Conservation (phyloP, 108 stramenopile genomes). For the Conticribra guillardii region DNA sequence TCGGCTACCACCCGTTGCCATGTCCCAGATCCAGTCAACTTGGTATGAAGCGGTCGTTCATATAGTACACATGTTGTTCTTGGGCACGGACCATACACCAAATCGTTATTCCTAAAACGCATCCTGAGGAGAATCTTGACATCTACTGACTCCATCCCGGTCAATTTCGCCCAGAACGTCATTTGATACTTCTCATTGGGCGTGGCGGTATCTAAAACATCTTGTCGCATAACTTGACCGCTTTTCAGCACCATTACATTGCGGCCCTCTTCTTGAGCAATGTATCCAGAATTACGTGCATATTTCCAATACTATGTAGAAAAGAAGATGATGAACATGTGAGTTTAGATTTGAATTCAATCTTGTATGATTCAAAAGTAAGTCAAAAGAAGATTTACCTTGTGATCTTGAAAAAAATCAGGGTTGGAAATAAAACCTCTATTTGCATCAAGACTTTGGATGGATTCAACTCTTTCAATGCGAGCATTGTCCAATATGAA, state of each 20-base stretch:
- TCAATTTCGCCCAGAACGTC: slow-evolving; percentile 20
- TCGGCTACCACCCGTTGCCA: slow-evolving; percentile 37
- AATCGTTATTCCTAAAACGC: slow-evolving; percentile 31
- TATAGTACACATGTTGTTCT: slow-evolving; percentile 23
- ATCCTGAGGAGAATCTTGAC: slow-evolving; percentile 25
- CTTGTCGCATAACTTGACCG: slow-evolving; percentile 21
- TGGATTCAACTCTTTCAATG: slow-evolving; percentile 14
- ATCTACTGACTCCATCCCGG: background rate
- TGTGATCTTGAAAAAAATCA: slow-evolving; percentile 17
- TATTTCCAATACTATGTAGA: slow-evolving; percentile 3
- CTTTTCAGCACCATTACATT: slow-evolving; percentile 24
- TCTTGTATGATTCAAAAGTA: background rate
- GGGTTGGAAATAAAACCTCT: slow-evolving; percentile 39
- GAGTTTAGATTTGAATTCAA: background rate
- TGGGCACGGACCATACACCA: slow-evolving; percentile 22
- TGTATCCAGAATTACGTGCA: too few species aligned
- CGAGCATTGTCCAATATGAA: slow-evolving; percentile 36
- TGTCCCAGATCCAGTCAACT: background rate
- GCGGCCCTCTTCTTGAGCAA: slow-evolving; percentile 9
- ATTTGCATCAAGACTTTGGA: background rate
- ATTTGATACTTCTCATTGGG: slow-evolving; percentile 24
- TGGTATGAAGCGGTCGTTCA: slow-evolving; percentile 20
- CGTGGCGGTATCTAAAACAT: slow-evolving; percentile 8
- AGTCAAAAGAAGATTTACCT: background rate
- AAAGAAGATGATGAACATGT: background rate